These are phyloP conservation scores for Coemansia sp. DNA, from an alignment of 192 early-diverging fungal species.

Conservation along the genomic window DNA sequence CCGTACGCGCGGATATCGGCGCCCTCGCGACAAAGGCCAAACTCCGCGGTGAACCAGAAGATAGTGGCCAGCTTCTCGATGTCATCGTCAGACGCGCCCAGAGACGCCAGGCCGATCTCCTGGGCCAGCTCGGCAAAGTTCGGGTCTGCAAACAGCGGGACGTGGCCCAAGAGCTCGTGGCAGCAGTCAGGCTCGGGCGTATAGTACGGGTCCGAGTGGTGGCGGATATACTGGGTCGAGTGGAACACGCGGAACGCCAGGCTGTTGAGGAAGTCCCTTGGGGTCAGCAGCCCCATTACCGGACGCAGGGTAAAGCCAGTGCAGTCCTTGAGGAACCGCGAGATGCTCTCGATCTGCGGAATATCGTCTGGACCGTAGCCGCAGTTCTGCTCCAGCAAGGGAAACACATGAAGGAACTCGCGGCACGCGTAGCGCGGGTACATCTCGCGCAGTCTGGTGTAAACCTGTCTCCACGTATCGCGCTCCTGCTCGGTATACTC, in stretches of 20 bases:
- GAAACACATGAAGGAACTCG: conserved; percentile 87
- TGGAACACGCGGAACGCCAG: conserved; percentile 97
- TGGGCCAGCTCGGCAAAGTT: conserved; percentile 94
- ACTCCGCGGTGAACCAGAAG: conserved; percentile 94
- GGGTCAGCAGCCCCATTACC: conserved; percentile 88
- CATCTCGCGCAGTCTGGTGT: conserved; percentile 68
- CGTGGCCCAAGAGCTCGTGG: conserved; percentile 94
- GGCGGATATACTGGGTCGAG: conserved; percentile 96
- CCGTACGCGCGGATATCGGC: conserved; percentile 81
- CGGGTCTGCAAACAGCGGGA: conserved; percentile 71
- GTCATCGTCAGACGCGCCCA: conserved; percentile 90
- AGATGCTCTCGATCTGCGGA: conserved; percentile 87
- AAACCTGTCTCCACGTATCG: conserved; percentile 81
- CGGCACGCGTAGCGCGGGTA: conserved; percentile 87
- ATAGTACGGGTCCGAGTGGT: conserved; percentile 85
- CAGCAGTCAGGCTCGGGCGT: conserved; percentile 95
- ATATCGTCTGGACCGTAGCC: conserved; percentile 79
- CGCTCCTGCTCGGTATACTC: conserved; percentile 79
- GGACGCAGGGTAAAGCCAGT: conserved; percentile 94
- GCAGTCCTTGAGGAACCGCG: conserved; percentile 85
- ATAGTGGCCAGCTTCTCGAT: conserved; percentile 86
- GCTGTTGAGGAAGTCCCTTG: conserved; percentile 92
- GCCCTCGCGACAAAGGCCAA: conserved; percentile 78
- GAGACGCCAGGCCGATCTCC: conserved; percentile 89
- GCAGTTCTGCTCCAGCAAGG: conserved; percentile 87